phyloP scores from a whole-genome alignment of 768 basidiomycete species.

The Tulasnella calospora region DNA sequence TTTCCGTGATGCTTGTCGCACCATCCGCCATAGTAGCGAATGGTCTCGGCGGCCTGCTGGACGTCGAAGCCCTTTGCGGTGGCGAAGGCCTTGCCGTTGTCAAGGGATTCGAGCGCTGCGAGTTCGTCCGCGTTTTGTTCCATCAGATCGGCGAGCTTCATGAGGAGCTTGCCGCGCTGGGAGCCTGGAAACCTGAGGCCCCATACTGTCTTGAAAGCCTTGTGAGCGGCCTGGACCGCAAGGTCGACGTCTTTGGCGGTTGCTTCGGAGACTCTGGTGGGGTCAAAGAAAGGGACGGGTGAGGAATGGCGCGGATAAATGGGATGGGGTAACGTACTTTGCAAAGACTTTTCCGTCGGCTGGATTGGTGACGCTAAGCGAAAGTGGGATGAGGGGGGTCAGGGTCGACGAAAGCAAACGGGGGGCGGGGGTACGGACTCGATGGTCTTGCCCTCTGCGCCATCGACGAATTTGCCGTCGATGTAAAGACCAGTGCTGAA shows the following conservation, averaged over 20 bases:
- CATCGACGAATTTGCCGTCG: constrained; percentile 59
- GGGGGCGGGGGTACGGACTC: constrained; percentile 47
- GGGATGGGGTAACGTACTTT: constrained; percentile 30
- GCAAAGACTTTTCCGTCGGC: constrained; percentile 62
- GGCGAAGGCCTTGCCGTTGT: constrained; percentile 59
- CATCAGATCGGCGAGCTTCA: constrained; percentile 60
- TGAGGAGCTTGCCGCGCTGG: constrained; percentile 52
- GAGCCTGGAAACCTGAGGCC: constrained; percentile 55
- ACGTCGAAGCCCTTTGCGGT: constrained; percentile 38
- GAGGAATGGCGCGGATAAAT: constrained; percentile 16
- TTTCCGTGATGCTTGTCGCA: constrained; percentile 80
- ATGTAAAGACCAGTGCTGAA: constrained; percentile 69
- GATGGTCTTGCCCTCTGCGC: constrained; percentile 54
- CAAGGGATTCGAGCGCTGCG: constrained; percentile 67
- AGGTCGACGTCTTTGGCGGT: constrained; percentile 66
- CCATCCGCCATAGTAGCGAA: constrained; percentile 79
- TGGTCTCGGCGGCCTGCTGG: constrained; percentile 33
- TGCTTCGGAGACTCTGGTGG: constrained; percentile 48
- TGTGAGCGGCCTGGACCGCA: constrained; percentile 65
- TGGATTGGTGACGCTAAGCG: constrained; percentile 56
- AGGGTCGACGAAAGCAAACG: neutral
- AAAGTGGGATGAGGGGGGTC: constrained; percentile 3
- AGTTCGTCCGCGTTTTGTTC: constrained; percentile 58
- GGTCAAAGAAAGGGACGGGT: constrained; percentile 20
- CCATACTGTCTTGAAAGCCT: constrained; percentile 62